Conservation (phyloP, 371 early-diverging fungal genomes). For the Mortierella sp. region DNA sequence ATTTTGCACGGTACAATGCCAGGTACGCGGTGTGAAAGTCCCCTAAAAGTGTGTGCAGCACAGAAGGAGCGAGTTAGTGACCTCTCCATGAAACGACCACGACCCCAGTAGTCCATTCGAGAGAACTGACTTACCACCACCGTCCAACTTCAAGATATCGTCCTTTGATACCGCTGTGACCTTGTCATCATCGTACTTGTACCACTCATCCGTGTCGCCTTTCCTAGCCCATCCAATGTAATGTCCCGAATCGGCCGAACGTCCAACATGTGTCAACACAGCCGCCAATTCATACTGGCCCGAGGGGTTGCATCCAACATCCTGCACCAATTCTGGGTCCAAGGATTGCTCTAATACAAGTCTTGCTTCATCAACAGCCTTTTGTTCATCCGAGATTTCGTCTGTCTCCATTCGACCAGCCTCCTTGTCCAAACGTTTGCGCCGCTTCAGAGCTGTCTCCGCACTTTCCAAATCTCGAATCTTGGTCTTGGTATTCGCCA, state of each 20-base stretch:
- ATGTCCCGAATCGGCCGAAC: conserved; percentile 89
- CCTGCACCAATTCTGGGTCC: conserved; percentile 78
- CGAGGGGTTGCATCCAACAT: conserved; percentile 83
- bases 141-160: conserved; percentile 92
- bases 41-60: too few species aligned
- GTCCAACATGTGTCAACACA: conserved; percentile 90
- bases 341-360: conserved; percentile 59
- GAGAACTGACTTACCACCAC: too few species aligned
- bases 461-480: conserved; percentile 80
- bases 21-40: conserved; percentile 91
- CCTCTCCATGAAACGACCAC: too few species aligned
- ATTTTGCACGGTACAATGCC: conserved; percentile 76
- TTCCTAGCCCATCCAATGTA: conserved; percentile 93
- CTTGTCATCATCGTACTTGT: conserved; percentile 96
- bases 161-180: conserved; percentile 86
- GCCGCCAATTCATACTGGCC: conserved; percentile 85
- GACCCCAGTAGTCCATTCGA: too few species aligned
- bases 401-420: conserved; percentile 58
- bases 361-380: conserved; percentile 48
- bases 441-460: conserved; percentile 68
- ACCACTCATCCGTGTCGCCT: conserved; percentile 80
- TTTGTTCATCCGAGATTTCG: conserved; percentile 52
- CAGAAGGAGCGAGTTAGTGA: too few species aligned
- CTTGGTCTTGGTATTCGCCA: conserved; percentile 76
- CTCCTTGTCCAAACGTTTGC: conserved; percentile 53